Conservation (phyloP, 768 basidiomycete species). For the Podaxis rugospora region DNA sequence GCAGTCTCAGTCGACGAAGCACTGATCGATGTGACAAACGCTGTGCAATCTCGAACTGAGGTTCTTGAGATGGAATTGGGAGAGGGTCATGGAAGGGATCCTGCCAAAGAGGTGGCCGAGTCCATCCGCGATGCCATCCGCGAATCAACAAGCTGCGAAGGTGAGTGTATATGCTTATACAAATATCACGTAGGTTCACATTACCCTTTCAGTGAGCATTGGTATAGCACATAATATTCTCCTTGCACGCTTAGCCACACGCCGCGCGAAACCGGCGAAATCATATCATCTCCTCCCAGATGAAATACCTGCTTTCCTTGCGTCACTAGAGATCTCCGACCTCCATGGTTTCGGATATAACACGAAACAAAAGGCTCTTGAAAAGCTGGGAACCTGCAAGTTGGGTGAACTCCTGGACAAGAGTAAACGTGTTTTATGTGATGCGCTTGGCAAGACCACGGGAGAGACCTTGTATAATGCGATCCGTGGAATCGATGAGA, state of each 20-base stretch:
- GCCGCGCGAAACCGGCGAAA: constrained; percentile 87
- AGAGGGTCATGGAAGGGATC: constrained; percentile 36
- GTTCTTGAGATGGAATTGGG: background rate
- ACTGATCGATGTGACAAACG: constrained; percentile 78
- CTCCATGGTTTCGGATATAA: constrained; percentile 86
- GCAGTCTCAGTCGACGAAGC: constrained; percentile 98
- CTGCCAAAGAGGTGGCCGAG: constrained; percentile 77
- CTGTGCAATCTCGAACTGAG: constrained; percentile 32
- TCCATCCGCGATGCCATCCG: constrained; percentile 73
- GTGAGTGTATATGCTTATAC: constrained; percentile 31
- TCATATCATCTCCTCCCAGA: constrained; percentile 67
- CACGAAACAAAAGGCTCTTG: constrained; percentile 70
- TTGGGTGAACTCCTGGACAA: constrained; percentile 66
- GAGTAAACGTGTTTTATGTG: constrained; percentile 61
- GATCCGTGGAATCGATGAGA: constrained; percentile 78
- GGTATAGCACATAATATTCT: constrained; percentile 91
- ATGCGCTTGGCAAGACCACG: constrained; percentile 70
- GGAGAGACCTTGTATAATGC: constrained; percentile 87
- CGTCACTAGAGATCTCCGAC: constrained; percentile 70
- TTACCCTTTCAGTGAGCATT: constrained; percentile 63
- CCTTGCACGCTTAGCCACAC: constrained; percentile 88
- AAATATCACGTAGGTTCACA: background rate
- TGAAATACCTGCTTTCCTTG: constrained; percentile 51
- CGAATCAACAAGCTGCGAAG: constrained; percentile 80
- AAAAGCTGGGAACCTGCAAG: constrained; percentile 68